Evolutionary conservation across 202 grass and related monocot species (phyloP).

Genomic region (Elaeis oleifera): DNA sequence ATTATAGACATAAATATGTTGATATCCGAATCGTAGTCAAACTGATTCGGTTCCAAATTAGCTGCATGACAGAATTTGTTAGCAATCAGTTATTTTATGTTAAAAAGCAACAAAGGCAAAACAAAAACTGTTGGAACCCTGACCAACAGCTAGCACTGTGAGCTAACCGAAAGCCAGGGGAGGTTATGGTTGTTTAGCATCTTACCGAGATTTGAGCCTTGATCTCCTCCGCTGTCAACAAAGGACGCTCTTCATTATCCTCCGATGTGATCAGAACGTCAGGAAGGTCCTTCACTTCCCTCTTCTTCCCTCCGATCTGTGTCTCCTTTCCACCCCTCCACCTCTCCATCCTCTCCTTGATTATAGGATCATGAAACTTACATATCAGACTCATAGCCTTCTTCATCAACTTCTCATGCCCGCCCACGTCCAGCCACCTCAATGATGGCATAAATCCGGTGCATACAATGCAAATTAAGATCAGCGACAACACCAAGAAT

Average conservation of each 20-base stretch:
- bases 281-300: conserved; percentile 29
- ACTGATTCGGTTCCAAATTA: no score
- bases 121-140: no score
- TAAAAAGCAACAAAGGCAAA: no score
- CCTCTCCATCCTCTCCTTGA: conserved; percentile 33
- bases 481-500: conserved; percentile 17
- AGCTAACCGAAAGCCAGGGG: no score
- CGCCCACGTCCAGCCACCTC: conserved; percentile 23
- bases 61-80: no score
- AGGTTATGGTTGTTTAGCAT: no score
- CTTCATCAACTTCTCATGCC: conserved; percentile 2
- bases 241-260: conserved; percentile 7
- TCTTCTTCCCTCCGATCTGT: not conserved
- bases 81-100: no score
- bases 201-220: conserved; percentile 38
- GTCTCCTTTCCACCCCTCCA: conserved; percentile 6
- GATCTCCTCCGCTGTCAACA: conserved; percentile 43
- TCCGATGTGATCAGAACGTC: conserved; percentile 41
- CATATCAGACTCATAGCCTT: conserved; percentile 14
- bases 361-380: conserved; percentile 42
- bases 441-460: conserved; percentile 53
- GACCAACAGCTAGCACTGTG: no score
- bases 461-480: conserved; percentile 38
- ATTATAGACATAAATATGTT: no score
- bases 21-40: no score